Conservation (phyloP, 148 eudicot genomes). For the Selenicereus undatus region DNA sequence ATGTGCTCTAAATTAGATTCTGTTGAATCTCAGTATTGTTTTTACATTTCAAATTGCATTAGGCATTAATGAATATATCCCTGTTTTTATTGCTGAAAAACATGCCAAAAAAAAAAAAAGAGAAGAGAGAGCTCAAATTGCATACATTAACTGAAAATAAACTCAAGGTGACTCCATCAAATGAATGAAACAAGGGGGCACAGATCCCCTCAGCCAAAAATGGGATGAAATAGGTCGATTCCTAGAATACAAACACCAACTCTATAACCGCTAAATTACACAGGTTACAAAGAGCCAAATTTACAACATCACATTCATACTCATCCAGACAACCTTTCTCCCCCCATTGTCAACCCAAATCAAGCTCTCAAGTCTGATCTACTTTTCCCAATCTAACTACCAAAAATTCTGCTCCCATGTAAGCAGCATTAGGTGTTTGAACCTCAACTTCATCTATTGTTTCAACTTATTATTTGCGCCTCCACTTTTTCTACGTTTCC, state of each 20-base stretch:
- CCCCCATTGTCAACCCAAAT: neutral
- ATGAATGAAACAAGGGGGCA: too few relatives aligned
- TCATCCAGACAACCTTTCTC: neutral
- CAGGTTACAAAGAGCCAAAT: neutral
- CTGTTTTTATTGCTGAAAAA: too few relatives aligned
- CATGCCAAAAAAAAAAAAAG: too few relatives aligned
- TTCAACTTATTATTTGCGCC: slow-evolving; percentile 6
- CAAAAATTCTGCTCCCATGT: slow-evolving; percentile 24
- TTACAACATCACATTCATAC: neutral
- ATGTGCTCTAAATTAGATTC: too few relatives aligned
- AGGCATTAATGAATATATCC: too few relatives aligned
- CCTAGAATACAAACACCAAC: neutral
- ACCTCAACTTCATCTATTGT: neutral
- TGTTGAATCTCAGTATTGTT: too few relatives aligned
- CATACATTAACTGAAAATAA: too few relatives aligned
- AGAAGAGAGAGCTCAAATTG: too few relatives aligned
- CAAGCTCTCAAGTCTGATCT: neutral
- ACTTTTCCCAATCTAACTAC: slow-evolving; percentile 2
- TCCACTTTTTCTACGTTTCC: slow-evolving; percentile 1
- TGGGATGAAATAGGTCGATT: neutral
- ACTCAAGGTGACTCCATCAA: too few relatives aligned
- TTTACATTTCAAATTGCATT: too few relatives aligned
- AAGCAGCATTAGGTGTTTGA: neutral
- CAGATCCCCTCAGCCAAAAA: neutral
- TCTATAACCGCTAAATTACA: neutral